Evolutionary conservation across 768 basidiomycete genomes (phyloP).

Genomic region (Kwoniella bestiolae): DNA sequence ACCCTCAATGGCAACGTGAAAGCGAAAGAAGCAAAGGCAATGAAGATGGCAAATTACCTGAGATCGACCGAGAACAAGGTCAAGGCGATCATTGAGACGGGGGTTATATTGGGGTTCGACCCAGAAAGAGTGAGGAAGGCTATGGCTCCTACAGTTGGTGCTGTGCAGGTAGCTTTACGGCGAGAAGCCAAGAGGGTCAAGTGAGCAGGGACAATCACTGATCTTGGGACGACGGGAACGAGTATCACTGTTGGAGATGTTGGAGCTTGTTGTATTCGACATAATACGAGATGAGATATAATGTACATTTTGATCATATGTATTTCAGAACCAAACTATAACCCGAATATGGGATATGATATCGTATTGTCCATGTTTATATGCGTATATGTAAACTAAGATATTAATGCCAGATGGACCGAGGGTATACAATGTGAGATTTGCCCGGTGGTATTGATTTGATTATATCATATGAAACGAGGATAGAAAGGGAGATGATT

Average conservation of each 20-base stretch:
- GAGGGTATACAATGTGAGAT: too few relatives aligned
- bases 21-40: conserved; percentile 76
- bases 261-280: too few relatives aligned
- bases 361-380: conserved; percentile 11
- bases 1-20: conserved; percentile 56
- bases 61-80: conserved; percentile 80
- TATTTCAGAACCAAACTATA: too few relatives aligned
- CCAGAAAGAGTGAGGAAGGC: conserved; percentile 48
- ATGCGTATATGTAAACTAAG: conserved; percentile 11
- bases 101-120: conserved; percentile 36
- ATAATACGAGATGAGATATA: too few relatives aligned
- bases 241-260: background rate
- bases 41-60: conserved; percentile 86
- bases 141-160: conserved; percentile 47
- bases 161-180: conserved; percentile 42
- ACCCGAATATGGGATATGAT: too few relatives aligned
- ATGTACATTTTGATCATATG: too few relatives aligned
- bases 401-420: background rate
- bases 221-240: too few relatives aligned
- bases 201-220: too few relatives aligned
- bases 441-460: too few relatives aligned
- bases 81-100: conserved; percentile 67
- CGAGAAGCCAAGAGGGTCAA: conserved; percentile 31
- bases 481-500: background rate
- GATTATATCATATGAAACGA: too few relatives aligned